Evolutionary conservation across 176 grass and related monocot species (phyloP).

Genomic region (Oryza glaberrima): DNA sequence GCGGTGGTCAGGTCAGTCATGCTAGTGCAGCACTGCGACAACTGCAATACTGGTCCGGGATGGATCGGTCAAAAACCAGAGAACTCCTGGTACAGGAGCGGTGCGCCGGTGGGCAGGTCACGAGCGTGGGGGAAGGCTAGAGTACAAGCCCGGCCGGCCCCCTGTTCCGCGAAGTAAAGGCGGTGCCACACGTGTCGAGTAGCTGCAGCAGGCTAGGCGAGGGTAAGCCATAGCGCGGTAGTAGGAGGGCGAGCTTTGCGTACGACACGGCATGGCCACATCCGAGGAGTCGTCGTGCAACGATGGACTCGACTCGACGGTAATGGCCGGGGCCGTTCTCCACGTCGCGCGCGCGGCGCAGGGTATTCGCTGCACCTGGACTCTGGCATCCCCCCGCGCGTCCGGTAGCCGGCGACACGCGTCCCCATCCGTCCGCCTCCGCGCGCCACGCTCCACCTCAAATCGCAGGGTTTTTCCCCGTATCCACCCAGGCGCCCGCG

Average conservation of each 20-base stretch:
- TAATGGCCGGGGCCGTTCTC: background rate
- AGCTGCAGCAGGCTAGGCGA: background rate
- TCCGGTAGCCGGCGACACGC: slow-evolving; percentile 38
- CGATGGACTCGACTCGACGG: background rate
- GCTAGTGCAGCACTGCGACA: too few relatives aligned
- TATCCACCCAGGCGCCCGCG: too few relatives aligned
- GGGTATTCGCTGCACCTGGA: slow-evolving; percentile 41
- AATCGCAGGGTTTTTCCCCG: background rate
- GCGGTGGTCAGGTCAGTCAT: background rate
- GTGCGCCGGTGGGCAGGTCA: background rate
- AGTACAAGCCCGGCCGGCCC: background rate
- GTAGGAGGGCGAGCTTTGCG: too few relatives aligned
- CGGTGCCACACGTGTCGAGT: background rate
- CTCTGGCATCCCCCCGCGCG: slow-evolving; percentile 7
- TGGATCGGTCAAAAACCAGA: background rate
- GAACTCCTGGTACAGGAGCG: background rate
- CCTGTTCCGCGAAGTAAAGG: background rate
- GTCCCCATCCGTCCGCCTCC: background rate
- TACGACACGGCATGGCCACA: background rate
- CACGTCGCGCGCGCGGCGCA: slow-evolving; percentile 25
- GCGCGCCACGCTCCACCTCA: background rate
- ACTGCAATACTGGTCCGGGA: background rate
- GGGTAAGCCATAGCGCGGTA: too few relatives aligned
- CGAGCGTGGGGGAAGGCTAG: background rate
- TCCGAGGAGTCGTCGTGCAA: background rate